Evolutionary conservation across 129 eudicot genomes (phyloP).

Genomic region (Kitagawia praeruptora): DNA sequence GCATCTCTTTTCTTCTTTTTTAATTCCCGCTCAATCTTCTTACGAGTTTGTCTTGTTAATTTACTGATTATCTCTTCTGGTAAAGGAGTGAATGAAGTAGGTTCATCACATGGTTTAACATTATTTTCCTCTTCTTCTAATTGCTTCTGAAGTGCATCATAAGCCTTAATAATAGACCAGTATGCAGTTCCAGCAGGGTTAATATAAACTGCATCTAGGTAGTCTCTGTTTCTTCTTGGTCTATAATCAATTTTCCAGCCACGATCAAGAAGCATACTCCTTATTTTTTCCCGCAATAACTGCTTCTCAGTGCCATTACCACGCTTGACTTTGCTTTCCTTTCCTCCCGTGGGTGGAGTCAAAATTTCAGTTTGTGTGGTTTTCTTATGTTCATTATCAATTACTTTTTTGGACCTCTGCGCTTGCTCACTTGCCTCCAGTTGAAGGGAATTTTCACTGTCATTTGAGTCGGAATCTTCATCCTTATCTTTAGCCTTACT

Average conservation of each 20-base stretch:
- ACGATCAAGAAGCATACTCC: conserved; percentile 74
- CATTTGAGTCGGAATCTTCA: conserved; percentile 26
- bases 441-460: conserved; percentile 41
- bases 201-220: conserved; percentile 89
- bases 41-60: conserved; percentile 81
- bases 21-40: conserved; percentile 76
- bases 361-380: conserved; percentile 31
- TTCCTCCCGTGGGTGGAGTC: conserved; percentile 34
- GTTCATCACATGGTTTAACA: conserved; percentile 31
- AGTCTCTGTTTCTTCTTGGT: conserved; percentile 89
- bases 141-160: conserved; percentile 88
- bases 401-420: conserved; percentile 27
- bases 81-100: conserved; percentile 52
- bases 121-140: conserved; percentile 41
- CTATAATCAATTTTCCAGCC: conserved; percentile 98
- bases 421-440: conserved; percentile 29
- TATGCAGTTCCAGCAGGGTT: conserved; percentile 88
- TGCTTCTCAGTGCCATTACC: conserved; percentile 95
- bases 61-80: conserved; percentile 73
- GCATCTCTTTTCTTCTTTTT: conserved; percentile 72
- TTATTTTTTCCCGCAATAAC: conserved; percentile 65
- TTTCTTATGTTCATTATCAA: conserved; percentile 34
- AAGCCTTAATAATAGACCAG: conserved; percentile 96
- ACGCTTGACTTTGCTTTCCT: conserved; percentile 70
- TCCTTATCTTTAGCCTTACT: conserved; percentile 28